These are phyloP conservation scores for Boletus fagicola DNA, from an alignment of 768 basidiomycete species.

Conservation along the genomic window DNA sequence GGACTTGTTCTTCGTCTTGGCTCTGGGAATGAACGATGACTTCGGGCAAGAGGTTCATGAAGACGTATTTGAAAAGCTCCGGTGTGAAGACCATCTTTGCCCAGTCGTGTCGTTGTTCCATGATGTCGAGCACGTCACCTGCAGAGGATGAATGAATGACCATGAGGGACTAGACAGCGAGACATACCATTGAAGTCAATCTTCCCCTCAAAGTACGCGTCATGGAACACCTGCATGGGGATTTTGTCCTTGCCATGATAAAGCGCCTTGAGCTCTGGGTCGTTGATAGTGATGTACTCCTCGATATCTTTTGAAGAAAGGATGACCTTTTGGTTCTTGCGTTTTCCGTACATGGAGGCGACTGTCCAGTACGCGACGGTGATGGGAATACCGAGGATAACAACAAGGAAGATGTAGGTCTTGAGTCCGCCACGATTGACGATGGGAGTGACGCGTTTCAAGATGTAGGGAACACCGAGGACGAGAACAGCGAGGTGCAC, in stretches of 20 bases:
- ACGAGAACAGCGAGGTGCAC: conserved; percentile 72
- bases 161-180: not conserved
- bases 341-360: conserved; percentile 75
- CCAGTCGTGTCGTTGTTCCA: conserved; percentile 97
- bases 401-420: conserved; percentile 77
- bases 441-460: conserved; percentile 80
- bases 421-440: conserved; percentile 83
- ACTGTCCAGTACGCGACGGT: conserved; percentile 88
- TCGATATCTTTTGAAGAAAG: conserved; percentile 85
- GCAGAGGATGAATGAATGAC: not conserved
- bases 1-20: conserved; percentile 95
- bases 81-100: conserved; percentile 86
- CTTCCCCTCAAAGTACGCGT: conserved; percentile 96
- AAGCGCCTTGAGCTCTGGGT: conserved; percentile 70
- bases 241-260: conserved; percentile 90
- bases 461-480: conserved; percentile 76
- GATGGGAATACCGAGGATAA: conserved; percentile 72
- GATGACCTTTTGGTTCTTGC: conserved; percentile 81
- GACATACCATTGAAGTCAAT: conserved; percentile 88
- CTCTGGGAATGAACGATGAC: conserved; percentile 86
- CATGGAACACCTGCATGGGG: conserved; percentile 96
- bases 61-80: conserved; percentile 92
- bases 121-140: conserved; percentile 91
- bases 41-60: conserved; percentile 86
- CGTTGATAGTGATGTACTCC: conserved; percentile 89